Evolutionary conservation across 192 early-diverging fungal genomes (phyloP).

Genomic region (Coemansia sp.): DNA sequence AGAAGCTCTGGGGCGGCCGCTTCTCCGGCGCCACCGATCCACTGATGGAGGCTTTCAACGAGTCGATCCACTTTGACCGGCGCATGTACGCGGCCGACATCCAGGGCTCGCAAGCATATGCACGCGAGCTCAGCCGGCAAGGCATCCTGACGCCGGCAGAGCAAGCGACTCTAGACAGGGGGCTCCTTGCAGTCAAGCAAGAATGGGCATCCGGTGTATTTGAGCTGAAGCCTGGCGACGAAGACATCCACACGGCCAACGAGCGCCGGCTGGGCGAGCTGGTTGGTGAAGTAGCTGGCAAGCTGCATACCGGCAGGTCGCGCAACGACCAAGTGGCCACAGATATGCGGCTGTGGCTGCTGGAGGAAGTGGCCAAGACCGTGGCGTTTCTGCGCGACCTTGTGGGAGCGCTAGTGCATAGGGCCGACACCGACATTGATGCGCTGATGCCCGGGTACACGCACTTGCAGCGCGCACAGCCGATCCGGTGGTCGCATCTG

Average conservation of each 20-base stretch:
- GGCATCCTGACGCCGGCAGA: constrained; percentile 82
- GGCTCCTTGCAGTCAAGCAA: constrained; percentile 71
- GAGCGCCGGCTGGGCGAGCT: constrained; percentile 93
- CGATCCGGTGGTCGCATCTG: constrained; percentile 96
- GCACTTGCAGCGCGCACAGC: constrained; percentile 98
- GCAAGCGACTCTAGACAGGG: constrained; percentile 68
- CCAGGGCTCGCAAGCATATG: constrained; percentile 86
- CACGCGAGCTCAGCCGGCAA: constrained; percentile 72
- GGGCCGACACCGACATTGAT: constrained; percentile 90
- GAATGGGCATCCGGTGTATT: constrained; percentile 86
- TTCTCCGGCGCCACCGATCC: constrained; percentile 93
- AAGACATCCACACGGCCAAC: constrained; percentile 99
- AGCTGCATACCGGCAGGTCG: constrained; percentile 95
- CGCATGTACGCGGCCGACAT: constrained; percentile 92
- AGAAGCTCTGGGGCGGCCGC: constrained; percentile 82
- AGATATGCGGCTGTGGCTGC: constrained; percentile 93
- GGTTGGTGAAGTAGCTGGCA: constrained; percentile 89
- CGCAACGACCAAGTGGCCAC: constrained; percentile 99
- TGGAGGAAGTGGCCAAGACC: constrained; percentile 73
- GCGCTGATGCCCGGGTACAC: constrained; percentile 99
- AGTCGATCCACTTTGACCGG: constrained; percentile 90
- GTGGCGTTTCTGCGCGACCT: constrained; percentile 73
- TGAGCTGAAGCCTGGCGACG: constrained; percentile 75
- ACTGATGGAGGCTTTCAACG: constrained; percentile 96
- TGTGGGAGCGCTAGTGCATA: constrained; percentile 68